A percentile compares a stretch with the other conserved stretches of the same genome.
Conservation (phyloP, 345 rosid species). For the Brassica juncea region DNA sequence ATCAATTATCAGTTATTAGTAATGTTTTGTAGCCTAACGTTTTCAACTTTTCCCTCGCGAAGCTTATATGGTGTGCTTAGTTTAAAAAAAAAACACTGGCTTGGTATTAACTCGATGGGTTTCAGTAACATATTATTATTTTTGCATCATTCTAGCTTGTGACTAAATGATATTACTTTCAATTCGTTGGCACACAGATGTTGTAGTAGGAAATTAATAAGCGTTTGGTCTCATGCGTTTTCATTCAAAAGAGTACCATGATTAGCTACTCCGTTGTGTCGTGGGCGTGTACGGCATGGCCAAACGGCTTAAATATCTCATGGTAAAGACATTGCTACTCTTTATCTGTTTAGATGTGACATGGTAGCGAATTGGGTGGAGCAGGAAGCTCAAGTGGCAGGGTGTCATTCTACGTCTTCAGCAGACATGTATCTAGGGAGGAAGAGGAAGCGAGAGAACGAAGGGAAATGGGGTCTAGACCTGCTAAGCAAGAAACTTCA, state of each 20-base stretch:
- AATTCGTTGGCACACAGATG: background rate
- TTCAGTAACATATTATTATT: background rate
- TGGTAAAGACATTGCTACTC: background rate
- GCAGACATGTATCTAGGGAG: slow-evolving; percentile 67
- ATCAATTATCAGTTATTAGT: background rate
- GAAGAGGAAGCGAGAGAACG: slow-evolving; percentile 70
- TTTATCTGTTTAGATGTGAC: slow-evolving; percentile 20
- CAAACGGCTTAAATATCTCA: background rate
- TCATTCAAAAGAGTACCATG: background rate
- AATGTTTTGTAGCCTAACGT: background rate
- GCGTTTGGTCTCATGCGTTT: background rate
- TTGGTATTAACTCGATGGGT: background rate
- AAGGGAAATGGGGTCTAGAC: slow-evolving; percentile 42
- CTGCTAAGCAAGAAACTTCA: slow-evolving; percentile 29
- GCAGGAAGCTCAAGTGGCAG: slow-evolving; percentile 91
- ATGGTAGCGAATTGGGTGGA: slow-evolving; percentile 19
- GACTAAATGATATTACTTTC: background rate
- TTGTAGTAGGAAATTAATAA: background rate
- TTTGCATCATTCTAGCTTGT: background rate
- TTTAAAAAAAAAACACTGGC: background rate
- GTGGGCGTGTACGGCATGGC: background rate
- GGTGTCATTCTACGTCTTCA: slow-evolving; percentile 77
- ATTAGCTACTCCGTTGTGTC: background rate
- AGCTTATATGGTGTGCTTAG: background rate
- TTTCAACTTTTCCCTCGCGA: background rate